These are phyloP conservation scores for Lactarius tabidus DNA, from an alignment of 768 basidiomycete species.

Conservation along the genomic window DNA sequence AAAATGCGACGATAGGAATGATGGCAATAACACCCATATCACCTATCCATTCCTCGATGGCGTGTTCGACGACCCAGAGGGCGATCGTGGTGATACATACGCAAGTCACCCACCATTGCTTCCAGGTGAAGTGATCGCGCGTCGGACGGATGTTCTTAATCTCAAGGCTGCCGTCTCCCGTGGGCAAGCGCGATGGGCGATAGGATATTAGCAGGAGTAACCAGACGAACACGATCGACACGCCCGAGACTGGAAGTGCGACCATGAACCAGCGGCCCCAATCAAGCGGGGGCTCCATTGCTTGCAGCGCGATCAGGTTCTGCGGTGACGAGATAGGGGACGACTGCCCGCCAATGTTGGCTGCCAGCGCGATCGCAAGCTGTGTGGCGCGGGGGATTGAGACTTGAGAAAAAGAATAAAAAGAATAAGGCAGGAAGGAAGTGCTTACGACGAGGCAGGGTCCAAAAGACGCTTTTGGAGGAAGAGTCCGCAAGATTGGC, in stretches of 20 bases:
- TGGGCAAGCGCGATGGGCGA: slow-evolving; percentile 63
- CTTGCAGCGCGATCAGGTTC: slow-evolving; percentile 88
- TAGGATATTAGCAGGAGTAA: slow-evolving; percentile 80
- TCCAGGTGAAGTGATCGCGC: slow-evolving; percentile 71
- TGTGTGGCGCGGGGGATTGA: slow-evolving; percentile 31
- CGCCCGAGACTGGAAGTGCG: slow-evolving; percentile 81
- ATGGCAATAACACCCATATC: slow-evolving; percentile 99
- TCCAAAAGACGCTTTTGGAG: slow-evolving; percentile 79
- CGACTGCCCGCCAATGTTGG: slow-evolving; percentile 96
- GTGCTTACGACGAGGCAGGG: slow-evolving; percentile 86
- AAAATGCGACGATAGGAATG: slow-evolving; percentile 89
- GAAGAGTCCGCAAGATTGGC: slow-evolving; percentile 92
- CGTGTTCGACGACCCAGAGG: slow-evolving; percentile 86
- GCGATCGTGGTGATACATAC: slow-evolving; percentile 82
- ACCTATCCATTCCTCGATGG: slow-evolving; percentile 70
- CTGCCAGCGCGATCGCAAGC: slow-evolving; percentile 96
- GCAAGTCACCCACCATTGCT: slow-evolving; percentile 87
- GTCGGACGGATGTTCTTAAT: slow-evolving; percentile 84
- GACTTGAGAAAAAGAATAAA: background rate
- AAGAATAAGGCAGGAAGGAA: background rate
- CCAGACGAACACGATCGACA: slow-evolving; percentile 92
- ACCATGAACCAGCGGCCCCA: slow-evolving; percentile 96
- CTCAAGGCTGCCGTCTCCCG: slow-evolving; percentile 71
- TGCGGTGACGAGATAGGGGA: slow-evolving; percentile 98
- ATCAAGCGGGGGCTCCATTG: slow-evolving; percentile 79